phyloP scores from a whole-genome alignment of 2,329 filamentous ascomycete species.

The Alternaria ethzedia region DNA sequence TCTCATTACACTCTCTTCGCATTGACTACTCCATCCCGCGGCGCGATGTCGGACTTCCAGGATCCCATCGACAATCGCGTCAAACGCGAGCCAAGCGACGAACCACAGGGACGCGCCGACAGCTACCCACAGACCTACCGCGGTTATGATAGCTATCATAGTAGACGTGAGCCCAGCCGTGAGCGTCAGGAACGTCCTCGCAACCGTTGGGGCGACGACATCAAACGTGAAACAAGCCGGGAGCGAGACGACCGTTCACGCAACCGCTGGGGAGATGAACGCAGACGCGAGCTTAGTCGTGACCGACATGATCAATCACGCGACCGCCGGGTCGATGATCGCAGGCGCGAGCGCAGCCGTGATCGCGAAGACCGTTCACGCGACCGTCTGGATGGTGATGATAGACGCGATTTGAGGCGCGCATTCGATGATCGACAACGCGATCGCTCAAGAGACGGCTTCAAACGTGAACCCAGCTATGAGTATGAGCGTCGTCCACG shows the following conservation, averaged over 20 bases:
- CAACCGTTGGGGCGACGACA: not conserved
- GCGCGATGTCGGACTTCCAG: not conserved
- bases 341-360: not conserved
- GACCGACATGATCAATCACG: not conserved
- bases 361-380: not conserved
- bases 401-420: not conserved
- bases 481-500: not conserved
- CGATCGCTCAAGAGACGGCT: not conserved
- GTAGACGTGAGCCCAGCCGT: not conserved
- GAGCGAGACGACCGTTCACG: not conserved
- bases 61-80: not conserved
- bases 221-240: not conserved
- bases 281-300: not conserved
- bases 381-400: not conserved
- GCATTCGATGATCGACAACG: accelerated
- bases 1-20: not conserved
- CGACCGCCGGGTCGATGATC: not conserved
- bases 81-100: not conserved
- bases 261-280: not conserved
- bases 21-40: not conserved
- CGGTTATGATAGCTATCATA: not conserved
- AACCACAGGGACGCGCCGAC: not conserved
- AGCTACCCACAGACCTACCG: not conserved
- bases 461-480: not conserved
- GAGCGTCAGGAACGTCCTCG: not conserved